phyloP scores from a whole-genome alignment of 1,284 basidiomycete species.

The Irpex rosettiformis region DNA sequence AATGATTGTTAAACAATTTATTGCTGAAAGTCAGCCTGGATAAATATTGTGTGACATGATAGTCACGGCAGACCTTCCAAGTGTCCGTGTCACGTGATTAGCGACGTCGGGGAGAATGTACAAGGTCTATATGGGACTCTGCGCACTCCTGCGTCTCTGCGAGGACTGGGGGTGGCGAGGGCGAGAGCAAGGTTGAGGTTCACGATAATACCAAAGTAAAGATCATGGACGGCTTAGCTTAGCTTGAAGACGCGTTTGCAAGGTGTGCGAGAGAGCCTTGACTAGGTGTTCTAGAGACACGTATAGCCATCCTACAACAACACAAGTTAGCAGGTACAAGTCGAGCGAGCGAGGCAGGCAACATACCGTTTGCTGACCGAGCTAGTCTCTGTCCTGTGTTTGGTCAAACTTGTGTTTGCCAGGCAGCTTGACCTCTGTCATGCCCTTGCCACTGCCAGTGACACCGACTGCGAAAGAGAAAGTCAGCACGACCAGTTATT shows the following conservation, averaged over 20 bases:
- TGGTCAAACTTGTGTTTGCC: conserved; percentile 79
- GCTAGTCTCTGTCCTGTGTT: conserved; percentile 36
- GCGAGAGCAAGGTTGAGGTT: conserved; percentile 7
- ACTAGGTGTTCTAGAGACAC: conserved; percentile 1
- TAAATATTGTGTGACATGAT: background rate
- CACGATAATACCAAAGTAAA: background rate
- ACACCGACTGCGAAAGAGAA: conserved; percentile 71
- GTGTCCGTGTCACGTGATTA: background rate
- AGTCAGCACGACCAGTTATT: background rate
- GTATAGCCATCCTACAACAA: conserved; percentile 5
- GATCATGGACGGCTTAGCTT: conserved; percentile 9
- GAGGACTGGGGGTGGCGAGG: background rate
- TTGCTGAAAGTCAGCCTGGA: background rate
- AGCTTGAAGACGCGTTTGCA: background rate
- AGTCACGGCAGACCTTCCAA: background rate
- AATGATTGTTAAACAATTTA: background rate
- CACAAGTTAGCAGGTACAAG: background rate
- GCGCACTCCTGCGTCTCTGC: background rate
- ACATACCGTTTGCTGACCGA: conserved; percentile 1
- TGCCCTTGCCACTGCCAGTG: conserved; percentile 89
- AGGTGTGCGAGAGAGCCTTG: background rate
- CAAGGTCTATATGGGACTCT: no score
- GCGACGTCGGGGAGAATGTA: background rate
- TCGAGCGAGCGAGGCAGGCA: no score
- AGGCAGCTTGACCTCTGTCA: conserved; percentile 76